Evolutionary conservation across 352 stramenopile species (phyloP), one percentile per base, ranked within the genome.

Genomic region (Plasmopara viticola): DNA sequence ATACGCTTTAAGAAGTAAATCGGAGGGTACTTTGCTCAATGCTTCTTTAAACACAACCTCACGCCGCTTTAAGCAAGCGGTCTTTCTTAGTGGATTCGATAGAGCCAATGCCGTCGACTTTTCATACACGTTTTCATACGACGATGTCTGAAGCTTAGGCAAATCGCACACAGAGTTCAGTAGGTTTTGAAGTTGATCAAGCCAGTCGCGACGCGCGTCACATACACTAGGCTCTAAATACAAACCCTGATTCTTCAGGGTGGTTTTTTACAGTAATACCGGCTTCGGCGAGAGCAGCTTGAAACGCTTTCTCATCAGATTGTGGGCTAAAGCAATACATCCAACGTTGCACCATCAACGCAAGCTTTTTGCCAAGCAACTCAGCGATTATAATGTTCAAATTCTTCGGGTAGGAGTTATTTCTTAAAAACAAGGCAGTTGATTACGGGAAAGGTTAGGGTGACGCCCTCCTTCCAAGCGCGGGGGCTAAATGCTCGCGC

Each of bases 201-300:
- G 59, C 85, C 85, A 95, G 44, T 75, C 61, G 0, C 80, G 80
- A 50, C 91, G 83, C 30, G 95, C 94, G 43, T 95, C 82, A 47
- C 97, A 90, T 48, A 99, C 81, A 9, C 95, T 94, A 35, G 97
- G 97, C 17, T 92, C 87, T 28, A 98, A 79, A 38, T 91, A 98
- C 54, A 99, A 85, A 45, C 97, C 82, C 61, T 98, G 95, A 64
- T 98, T 98, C 44, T 95, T 91, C 20, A 99, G 72, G 90, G 49
- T 97, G 88, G 15, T 72, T 87, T 3, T 60, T 78, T 18, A 76
- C 50, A 20, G 49, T 58, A 37, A 94, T 54, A 25, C 66, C 63
- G 2, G 68, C 69, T 6, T 69, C 74, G n/a, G 61, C 54, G 28
- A 90, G 50, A 20, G 76, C 55, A 51, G 56, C 39, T 55, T 79